Base-by-base conservation (phyloP, 1,139 yeast species). In the Kluyveromyces sp. region DNA sequence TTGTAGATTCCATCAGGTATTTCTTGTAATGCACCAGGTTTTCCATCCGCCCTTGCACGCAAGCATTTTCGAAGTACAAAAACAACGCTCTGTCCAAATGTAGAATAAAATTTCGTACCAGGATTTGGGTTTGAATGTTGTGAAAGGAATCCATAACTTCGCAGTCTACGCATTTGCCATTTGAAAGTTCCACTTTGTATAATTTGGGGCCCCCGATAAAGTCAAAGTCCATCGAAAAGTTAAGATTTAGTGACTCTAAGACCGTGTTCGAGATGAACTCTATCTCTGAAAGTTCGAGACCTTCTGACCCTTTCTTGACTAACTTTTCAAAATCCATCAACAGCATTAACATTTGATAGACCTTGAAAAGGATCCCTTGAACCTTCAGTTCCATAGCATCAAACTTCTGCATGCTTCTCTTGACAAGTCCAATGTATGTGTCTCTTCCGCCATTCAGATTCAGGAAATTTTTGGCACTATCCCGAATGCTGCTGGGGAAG, bases 51-150 rank as follows among this genome's bases (percentile, higher is more conserved):
- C 37, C 42, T 13, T 33, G 20, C 16, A 25, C 36, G 18, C 41
- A 39, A 11, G 13, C 33, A 19, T 36, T 25, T 19, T 43, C 46
- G 33, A 43, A 43, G 20, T 39, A 43, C 20, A 43, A 26, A 25
- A 40, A 43, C 18, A 43, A 28, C 6, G 46, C 15, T 4, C 25
- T 28, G 26, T 33, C 35, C 12, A 35, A 20, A 18, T 36, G 33
- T 2, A 43, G 37, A 11, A 44, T 25, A 11, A 31, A 15, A 16
- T 30, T 36, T 2, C 41, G 17, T 6, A 43, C 40, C 6, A 38
- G 11, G 2, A 38, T 19, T n/a, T 38, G 41, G 20, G 15, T 38
- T 18, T 38, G 35, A 9, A 38, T 28, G 3, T 38, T 30, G 25
- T 38, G 41, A 20, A 30, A 38, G 17, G 41, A 38, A 26, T 38